Evolutionary conservation across 306 rosid species (phyloP).

Genomic region (Clitoria ternatea): DNA sequence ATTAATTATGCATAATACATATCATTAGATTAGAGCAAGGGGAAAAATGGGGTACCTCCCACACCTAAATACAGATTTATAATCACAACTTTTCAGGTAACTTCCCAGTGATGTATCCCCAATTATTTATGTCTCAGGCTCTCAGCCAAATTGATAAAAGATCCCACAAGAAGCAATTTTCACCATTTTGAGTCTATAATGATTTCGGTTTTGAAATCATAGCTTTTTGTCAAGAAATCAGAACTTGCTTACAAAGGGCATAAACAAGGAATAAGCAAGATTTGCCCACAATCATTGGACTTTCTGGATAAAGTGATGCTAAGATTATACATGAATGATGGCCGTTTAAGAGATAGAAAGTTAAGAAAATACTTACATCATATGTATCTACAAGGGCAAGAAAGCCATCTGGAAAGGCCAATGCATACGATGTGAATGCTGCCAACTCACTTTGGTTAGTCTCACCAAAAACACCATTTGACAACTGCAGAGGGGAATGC

Average conservation of each 20-base stretch:
- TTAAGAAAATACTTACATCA: conserved; percentile 60
- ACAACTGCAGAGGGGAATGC: conserved; percentile 56
- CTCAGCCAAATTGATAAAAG: conserved; percentile 2
- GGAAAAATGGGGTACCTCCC: neutral
- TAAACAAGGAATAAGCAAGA: conserved; percentile 7
- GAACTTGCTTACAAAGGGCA: conserved; percentile 7
- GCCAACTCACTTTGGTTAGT: conserved; percentile 98
- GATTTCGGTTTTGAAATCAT: conserved; percentile 2
- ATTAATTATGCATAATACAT: neutral
- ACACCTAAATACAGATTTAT: neutral
- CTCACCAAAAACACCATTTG: conserved; percentile 71
- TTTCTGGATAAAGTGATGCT: conserved; percentile 2
- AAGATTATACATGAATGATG: neutral
- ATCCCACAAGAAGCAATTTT: conserved; percentile 7
- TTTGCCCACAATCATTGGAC: conserved; percentile 5
- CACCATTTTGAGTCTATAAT: neutral
- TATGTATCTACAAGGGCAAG: conserved; percentile 98
- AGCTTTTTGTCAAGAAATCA: conserved; percentile 14
- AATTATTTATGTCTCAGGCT: neutral
- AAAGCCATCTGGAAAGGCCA: conserved; percentile 88
- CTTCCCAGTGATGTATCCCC: conserved; percentile 10
- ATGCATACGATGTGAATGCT: conserved; percentile 89
- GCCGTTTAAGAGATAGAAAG: conserved; percentile 6
- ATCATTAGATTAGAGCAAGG: neutral
- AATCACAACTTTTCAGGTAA: neutral